These are phyloP conservation scores for Cladosporium sp. DNA, from an alignment of 2,329 filamentous ascomycete species.

Conservation along the genomic window DNA sequence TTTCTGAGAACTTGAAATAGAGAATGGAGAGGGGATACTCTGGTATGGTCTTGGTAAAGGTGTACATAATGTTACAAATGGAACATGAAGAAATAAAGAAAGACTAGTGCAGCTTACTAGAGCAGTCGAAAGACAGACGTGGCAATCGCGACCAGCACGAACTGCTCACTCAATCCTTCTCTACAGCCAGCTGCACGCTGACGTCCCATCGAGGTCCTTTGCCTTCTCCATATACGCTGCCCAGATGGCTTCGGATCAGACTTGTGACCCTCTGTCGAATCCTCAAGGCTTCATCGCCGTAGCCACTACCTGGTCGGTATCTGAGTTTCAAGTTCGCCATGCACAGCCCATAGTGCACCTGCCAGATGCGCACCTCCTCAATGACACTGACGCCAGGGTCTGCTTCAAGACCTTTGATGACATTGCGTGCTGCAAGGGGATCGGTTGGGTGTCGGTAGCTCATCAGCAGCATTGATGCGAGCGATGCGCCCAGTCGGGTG, in stretches of 20 bases:
- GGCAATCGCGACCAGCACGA: neutral
- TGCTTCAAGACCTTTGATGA: constrained; percentile 79
- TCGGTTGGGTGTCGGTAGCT: constrained; percentile 57
- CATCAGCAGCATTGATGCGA: constrained; percentile 95
- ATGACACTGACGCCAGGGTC: constrained; percentile 72
- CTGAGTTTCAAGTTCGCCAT: constrained; percentile 90
- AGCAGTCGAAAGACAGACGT: neutral
- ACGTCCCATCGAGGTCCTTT: constrained; percentile 87
- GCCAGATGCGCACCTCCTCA: constrained; percentile 94
- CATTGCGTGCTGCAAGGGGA: constrained; percentile 56
- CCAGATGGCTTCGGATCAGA: constrained; percentile 77
- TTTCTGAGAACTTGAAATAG: constrained; percentile 1
- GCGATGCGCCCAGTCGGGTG: constrained; percentile 72
- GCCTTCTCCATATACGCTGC: constrained; percentile 78
- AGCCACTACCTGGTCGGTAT: constrained; percentile 55
- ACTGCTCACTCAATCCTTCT: constrained; percentile 33
- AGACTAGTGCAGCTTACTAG: neutral
- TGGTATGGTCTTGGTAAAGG: neutral
- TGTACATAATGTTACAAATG: constrained; percentile 8
- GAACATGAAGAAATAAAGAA: neutral
- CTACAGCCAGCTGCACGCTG: constrained; percentile 68
- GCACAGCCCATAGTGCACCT: constrained; percentile 93
- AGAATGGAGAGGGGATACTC: neutral
- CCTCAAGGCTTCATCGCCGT: constrained; percentile 62
- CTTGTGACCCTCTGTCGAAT: constrained; percentile 71